Evolutionary conservation across 495 filamentous ascomycete genomes (phyloP), one percentile per base, ranked within the genome.

Genomic region (Aspergillus olivimuriae): DNA sequence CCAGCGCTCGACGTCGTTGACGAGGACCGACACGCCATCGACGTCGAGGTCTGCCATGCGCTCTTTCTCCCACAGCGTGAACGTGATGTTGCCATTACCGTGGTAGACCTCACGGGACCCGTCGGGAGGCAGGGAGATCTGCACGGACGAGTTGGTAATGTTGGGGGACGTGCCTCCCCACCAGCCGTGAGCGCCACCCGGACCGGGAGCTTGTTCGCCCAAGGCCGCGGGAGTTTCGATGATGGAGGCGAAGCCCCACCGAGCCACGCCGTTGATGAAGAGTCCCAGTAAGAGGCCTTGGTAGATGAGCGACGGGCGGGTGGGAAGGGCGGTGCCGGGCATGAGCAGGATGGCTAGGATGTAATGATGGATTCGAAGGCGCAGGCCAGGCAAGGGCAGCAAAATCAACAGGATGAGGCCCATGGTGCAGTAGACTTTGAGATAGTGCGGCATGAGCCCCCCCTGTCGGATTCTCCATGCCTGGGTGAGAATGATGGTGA

Each of bases 1-100:
- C 62, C 79, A 91, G 44, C 90, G 70, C 61, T 98, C 92, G 0
- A 98, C 92, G 48, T 98, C 92, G 56, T 98, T 95, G 18, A 98
- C 83, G 1, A 98, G 65, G 14, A 96, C 79, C 46, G 86, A 91
- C 14, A 97, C 72, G 0, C 91, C 92, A 54, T 94, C 81, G 37
- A 97, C 77, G 3, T 86, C 89, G 44, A 94, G 73, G 37, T 69
- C 71, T 3, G 60, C 53, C 48, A 69, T 71, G 16, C 70, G 69
- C 24, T 70, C 53, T 9, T 57, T 56, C 22, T 64, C 63, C 55
- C 62, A 71, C 49, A 80, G 69, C 10, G 77, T 41, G 68, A 91
- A 73, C 21, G 77, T 69, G 70, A 77, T 66, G 64, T 84, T 69
- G 3, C 70, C 68, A 35, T 72, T 69, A 14, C 68, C 70, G 31